These are phyloP conservation scores for Septoria linicola DNA, from an alignment of 2,329 filamentous ascomycete genomes.

Conservation along the genomic window DNA sequence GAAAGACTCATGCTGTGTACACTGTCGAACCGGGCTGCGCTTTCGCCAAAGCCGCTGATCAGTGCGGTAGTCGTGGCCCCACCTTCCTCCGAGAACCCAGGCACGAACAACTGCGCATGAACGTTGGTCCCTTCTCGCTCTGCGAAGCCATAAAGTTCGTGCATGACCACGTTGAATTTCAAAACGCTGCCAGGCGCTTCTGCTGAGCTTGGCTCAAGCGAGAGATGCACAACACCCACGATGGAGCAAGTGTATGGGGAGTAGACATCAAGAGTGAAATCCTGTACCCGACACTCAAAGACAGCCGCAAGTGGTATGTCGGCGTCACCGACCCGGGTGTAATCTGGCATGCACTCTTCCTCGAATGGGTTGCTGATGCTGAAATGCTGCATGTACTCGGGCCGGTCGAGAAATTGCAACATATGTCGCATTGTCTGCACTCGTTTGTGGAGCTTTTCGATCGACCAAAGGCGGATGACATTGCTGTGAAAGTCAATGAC, in stretches of 20 bases:
- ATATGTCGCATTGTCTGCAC: constrained; percentile 93
- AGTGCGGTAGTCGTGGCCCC: constrained; percentile 94
- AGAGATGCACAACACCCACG: constrained; percentile 85
- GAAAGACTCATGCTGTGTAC: constrained; percentile 97
- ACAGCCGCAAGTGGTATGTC: constrained; percentile 91
- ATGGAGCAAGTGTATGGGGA: constrained; percentile 91
- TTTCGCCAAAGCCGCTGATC: constrained; percentile 90
- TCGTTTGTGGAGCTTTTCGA: constrained; percentile 85
- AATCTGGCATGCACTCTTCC: constrained; percentile 86
- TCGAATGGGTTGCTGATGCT: constrained; percentile 90
- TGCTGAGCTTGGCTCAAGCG: constrained; percentile 88
- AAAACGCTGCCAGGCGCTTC: constrained; percentile 87
- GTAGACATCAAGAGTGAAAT: constrained; percentile 85
- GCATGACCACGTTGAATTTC: constrained; percentile 99
- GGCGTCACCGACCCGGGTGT: constrained; percentile 87
- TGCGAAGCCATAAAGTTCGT: constrained; percentile 89
- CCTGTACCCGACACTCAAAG: constrained; percentile 90
- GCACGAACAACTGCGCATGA: constrained; percentile 94
- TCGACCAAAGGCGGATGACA: constrained; percentile 88
- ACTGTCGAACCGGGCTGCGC: constrained; percentile 89
- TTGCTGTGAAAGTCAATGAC: constrained; percentile 86
- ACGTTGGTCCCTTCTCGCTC: constrained; percentile 94
- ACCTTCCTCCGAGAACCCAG: constrained; percentile 80
- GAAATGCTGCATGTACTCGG: constrained; percentile 91
- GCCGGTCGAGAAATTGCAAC: constrained; percentile 93